Evolutionary conservation across 768 basidiomycete genomes (phyloP).

Genomic region (Rhodosporidiobolus odoratus): DNA sequence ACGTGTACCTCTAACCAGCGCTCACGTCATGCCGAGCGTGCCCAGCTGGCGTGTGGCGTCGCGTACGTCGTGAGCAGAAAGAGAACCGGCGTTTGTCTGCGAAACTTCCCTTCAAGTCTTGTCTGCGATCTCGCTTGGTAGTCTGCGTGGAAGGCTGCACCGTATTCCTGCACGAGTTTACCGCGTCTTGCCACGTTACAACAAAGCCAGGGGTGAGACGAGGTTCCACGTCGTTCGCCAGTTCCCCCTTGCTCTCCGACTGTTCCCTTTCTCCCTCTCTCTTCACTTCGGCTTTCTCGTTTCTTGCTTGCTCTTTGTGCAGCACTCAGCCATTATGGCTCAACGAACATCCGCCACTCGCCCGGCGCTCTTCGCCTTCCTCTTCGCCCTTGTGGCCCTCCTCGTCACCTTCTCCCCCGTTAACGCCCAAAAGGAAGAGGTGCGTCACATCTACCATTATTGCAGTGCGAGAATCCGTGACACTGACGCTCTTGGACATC

Average conservation of each 20-base stretch:
- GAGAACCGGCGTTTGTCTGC: too few relatives aligned
- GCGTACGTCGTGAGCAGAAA: too few relatives aligned
- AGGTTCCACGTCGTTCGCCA: neutral
- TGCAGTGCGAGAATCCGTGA: neutral
- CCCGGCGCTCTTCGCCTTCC: constrained; percentile 17
- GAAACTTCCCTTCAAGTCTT: too few relatives aligned
- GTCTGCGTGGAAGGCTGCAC: too few relatives aligned
- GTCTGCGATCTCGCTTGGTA: too few relatives aligned
- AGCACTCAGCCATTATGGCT: neutral
- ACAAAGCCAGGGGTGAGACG: neutral
- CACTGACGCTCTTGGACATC: neutral
- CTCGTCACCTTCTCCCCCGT: constrained; percentile 26
- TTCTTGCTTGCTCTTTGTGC: neutral
- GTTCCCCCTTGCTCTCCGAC: neutral
- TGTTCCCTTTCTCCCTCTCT: neutral
- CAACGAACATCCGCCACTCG: neutral
- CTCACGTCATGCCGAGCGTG: too few relatives aligned
- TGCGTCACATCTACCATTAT: neutral
- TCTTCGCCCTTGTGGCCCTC: constrained; percentile 24
- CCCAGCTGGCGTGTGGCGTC: too few relatives aligned
- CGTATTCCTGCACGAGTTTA: too few relatives aligned
- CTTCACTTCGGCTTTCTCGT: neutral
- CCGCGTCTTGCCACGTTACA: too few relatives aligned
- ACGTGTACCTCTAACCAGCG: too few relatives aligned
- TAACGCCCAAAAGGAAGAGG: constrained; percentile 32